Conservation (phyloP, 2,329 filamentous ascomycete genomes). For the Acephala macrosclerotiorum region DNA sequence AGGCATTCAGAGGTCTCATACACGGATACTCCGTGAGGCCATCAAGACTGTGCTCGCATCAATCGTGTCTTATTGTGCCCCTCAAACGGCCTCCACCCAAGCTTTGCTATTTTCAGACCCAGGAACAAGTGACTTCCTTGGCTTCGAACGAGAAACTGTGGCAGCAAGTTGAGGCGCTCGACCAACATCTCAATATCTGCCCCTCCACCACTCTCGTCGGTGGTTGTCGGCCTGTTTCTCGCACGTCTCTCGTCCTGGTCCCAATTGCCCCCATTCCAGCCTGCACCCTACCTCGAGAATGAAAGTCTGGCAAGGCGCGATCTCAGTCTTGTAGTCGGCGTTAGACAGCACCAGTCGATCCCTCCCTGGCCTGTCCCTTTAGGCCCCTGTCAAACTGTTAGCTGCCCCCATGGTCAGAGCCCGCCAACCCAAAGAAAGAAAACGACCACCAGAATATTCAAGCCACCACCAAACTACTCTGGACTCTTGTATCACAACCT, state of each 20-base stretch:
- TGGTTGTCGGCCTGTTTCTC: not conserved
- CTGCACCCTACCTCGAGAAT: not conserved
- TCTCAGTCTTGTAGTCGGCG: too few relatives aligned
- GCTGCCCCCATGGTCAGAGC: not conserved
- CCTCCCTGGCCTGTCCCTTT: too few relatives aligned
- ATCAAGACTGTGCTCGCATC: too few relatives aligned
- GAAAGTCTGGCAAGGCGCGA: too few relatives aligned
- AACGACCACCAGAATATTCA: not conserved
- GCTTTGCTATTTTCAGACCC: slow-evolving; percentile 4
- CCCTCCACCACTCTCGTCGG: slow-evolving; percentile 2
- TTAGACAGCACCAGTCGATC: too few relatives aligned
- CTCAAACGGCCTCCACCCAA: slow-evolving; percentile 5
- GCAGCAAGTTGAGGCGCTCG: not conserved
- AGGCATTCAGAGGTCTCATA: slow-evolving; percentile 4
- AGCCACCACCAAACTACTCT: slow-evolving; percentile 5
- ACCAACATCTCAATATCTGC: not conserved
- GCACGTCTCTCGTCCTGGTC: not conserved
- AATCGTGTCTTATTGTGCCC: not conserved
- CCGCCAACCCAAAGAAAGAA: not conserved
- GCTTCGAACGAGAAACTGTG: not conserved
- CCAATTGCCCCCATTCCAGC: not conserved
- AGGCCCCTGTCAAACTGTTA: not conserved
- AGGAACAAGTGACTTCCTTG: slow-evolving; percentile 8
- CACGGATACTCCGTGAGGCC: not conserved
- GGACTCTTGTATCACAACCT: slow-evolving; percentile 2